These are phyloP conservation scores for Salvia sclarea DNA, from an alignment of 305 asterid genomes.

Conservation along the genomic window DNA sequence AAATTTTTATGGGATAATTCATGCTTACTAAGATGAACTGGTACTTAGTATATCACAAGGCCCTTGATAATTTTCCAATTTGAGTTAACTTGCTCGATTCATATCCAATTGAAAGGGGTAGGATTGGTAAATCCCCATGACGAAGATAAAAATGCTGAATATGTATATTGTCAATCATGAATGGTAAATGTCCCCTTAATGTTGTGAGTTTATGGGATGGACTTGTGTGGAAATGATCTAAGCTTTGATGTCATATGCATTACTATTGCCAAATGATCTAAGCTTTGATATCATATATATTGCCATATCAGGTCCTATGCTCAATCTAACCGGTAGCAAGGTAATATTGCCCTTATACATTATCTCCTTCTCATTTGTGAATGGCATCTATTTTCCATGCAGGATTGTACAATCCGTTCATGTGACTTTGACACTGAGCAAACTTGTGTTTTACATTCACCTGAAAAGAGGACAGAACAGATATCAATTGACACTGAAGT, in stretches of 20 bases:
- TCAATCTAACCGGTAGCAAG: constrained; percentile 18
- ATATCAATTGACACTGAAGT: constrained; percentile 93
- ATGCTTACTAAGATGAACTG: no score
- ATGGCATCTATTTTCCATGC: constrained; percentile 34
- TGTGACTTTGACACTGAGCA: constrained; percentile 99
- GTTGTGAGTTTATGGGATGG: constrained; percentile 13
- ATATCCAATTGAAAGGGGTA: neutral
- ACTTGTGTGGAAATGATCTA: constrained; percentile 9
- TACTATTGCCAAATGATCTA: no score
- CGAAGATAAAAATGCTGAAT: no score
- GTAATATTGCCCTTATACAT: constrained; percentile 19
- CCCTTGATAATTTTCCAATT: neutral
- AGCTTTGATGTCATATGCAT: constrained; percentile 19
- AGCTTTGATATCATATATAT: constrained; percentile 19
- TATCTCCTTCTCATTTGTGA: constrained; percentile 29
- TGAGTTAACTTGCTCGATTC: neutral
- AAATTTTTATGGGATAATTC: no score
- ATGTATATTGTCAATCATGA: no score
- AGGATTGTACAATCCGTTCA: constrained; percentile 97
- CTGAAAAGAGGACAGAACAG: constrained; percentile 94
- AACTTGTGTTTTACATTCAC: constrained; percentile 96
- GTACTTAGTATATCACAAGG: neutral
- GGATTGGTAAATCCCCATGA: neutral
- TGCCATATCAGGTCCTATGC: neutral
- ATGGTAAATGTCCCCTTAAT: neutral